Evolutionary conservation across 2,329 filamentous ascomycete species (phyloP).

Genomic region (Alternaria sp.): DNA sequence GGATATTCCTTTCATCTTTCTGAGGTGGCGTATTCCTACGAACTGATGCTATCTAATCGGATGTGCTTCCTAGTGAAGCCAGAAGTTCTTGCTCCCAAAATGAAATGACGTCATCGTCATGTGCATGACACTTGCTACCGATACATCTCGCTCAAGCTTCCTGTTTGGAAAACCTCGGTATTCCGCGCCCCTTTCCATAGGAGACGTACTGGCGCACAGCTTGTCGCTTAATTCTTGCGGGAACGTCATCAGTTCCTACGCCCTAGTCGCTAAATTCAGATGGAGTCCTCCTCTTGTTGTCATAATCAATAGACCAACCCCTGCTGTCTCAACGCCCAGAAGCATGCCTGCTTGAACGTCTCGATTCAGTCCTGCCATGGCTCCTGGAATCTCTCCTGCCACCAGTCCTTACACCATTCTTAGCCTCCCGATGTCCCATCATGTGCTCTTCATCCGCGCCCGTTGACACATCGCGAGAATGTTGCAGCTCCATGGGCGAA

Average conservation of each 20-base stretch:
- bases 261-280: background rate
- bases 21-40: background rate
- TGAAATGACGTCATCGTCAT: background rate
- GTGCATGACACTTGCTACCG: background rate
- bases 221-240: background rate
- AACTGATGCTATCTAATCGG: background rate
- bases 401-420: background rate
- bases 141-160: background rate
- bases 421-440: background rate
- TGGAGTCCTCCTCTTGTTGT: background rate
- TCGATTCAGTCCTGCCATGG: background rate
- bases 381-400: background rate
- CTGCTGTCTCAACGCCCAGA: background rate
- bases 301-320: background rate
- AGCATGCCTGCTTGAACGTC: background rate
- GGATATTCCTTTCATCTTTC: background rate
- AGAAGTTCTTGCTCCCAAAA: background rate
- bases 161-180: background rate
- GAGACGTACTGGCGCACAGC: background rate
- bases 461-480: background rate
- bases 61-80: background rate
- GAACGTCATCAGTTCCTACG: background rate
- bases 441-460: background rate
- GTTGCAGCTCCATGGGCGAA: constrained; percentile 10
- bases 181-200: background rate